Evolutionary conservation across 2,329 filamentous ascomycete species (phyloP), one percentile per base, ranked within the genome.

Genomic region (Aspergillus candidus): DNA sequence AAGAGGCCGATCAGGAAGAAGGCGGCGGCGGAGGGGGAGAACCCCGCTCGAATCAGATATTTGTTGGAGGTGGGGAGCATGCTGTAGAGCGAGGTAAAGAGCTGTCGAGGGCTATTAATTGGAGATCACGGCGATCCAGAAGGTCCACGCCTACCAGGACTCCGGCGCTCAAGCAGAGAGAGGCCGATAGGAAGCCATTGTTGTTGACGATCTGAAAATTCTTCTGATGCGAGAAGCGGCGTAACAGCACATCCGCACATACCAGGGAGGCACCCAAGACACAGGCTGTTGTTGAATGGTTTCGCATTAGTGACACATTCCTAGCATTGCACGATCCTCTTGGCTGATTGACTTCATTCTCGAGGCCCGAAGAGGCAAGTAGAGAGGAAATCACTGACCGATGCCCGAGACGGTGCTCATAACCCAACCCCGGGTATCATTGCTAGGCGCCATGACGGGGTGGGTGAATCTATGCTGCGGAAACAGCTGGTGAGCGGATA

Each of bases 401-500:
- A 89, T 82, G 61, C 89, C 94, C 67, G 90, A 88, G 53, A 89
- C 75, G 59, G 77, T 83, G 51, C 80, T 76, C 86, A 97, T 88
- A 56, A 97, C 84, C 91, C 91, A 97, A 59, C 93, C 91, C 52
- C 89, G 81, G 51, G 84, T 84, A 72, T 97, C 91, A 72, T 91
- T 93, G 63, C 82, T 77, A 52, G 85, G 60, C 44, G 59, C 65
- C 74, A 77, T 72, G 45, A 44, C 36, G 39, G 38, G 50, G 38
- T 38, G 41, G 44, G 43, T 40, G 48, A 44, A 40, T 12, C 31
- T 27, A 27, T 7, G 22, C 22, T 27, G 22, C 6, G 8, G 22
- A 27, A 10, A 27, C 22, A 27, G 22, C 22, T 27, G 15, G 30
- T 18, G 18, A 18, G 36, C 30, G 22, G 12, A 32, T 11, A 11